Percentiles rank a stretch among this genome's conserved stretches.
Conservation (phyloP, 306 rosid genomes). For the Fragaria nilgerrensis region DNA sequence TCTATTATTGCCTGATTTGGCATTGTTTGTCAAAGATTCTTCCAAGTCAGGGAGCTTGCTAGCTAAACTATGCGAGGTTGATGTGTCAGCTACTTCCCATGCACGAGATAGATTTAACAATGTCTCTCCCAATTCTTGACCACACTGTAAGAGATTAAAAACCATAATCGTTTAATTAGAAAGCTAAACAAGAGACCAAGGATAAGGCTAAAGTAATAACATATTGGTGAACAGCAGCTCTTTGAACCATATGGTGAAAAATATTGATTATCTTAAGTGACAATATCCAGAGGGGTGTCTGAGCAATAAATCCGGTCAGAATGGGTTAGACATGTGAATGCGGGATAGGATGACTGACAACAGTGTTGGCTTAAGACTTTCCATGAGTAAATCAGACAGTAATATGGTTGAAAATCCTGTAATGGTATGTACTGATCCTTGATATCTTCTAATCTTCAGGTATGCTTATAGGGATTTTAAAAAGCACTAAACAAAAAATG, state of each 20-base stretch:
- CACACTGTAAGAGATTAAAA: slow-evolving; percentile 53
- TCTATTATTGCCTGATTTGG: slow-evolving; percentile 68
- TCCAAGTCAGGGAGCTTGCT: slow-evolving; percentile 62
- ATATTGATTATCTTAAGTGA: background rate
- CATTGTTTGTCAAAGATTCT: slow-evolving; percentile 50
- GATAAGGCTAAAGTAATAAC: background rate
- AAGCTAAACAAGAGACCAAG: background rate
- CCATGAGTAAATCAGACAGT: background rate
- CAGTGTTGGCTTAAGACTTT: background rate
- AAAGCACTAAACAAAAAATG: background rate
- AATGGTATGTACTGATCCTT: background rate
- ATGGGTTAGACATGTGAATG: background rate
- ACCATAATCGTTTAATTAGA: slow-evolving; percentile 5
- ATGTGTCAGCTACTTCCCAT: slow-evolving; percentile 82
- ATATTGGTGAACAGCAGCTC: background rate
- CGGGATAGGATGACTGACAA: no score
- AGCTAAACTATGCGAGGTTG: slow-evolving; percentile 60
- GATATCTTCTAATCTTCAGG: background rate
- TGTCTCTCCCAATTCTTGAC: slow-evolving; percentile 77
- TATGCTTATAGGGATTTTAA: background rate
- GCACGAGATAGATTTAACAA: slow-evolving; percentile 82
- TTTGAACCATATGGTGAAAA: background rate
- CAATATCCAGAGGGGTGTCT: background rate
- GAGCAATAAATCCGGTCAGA: background rate
- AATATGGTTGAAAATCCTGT: background rate